Conservation (phyloP, 2,329 filamentous ascomycete species). For the Pseudocercospora cruenta region DNA sequence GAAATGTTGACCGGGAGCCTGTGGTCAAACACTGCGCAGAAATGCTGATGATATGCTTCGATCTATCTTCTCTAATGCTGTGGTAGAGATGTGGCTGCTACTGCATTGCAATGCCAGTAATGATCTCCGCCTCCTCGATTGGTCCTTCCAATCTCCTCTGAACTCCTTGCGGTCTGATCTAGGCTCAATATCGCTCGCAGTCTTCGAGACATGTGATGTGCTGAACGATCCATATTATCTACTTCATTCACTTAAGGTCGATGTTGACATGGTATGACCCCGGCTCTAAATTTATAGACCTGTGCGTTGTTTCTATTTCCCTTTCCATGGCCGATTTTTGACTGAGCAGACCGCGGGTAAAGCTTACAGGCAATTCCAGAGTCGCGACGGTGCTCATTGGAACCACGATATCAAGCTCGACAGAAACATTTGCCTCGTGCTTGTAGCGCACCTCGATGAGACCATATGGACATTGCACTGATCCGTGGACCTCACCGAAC, state of each 20-base stretch:
- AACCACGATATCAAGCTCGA: constrained; percentile 1
- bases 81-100: no score
- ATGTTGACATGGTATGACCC: not conserved
- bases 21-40: not conserved
- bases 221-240: not conserved
- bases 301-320: not conserved
- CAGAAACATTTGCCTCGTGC: not conserved
- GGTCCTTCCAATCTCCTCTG: no score
- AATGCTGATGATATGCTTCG: not conserved
- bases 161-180: no score
- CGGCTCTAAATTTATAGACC: not conserved
- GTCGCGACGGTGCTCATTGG: constrained; percentile 4
- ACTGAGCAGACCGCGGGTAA: not conserved
- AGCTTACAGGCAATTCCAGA: not conserved
- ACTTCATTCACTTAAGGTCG: not conserved
- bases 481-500: constrained; percentile 45
- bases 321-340: not conserved
- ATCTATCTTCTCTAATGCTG: not conserved
- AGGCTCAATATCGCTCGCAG: no score
- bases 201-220: no score
- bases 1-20: no score
- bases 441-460: constrained; percentile 35
- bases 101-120: no score
- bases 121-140: no score
- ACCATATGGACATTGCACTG: constrained; percentile 46